These are phyloP conservation scores for Hymenoscyphus repandus DNA, from an alignment of 2,329 filamentous ascomycete species.

Conservation along the genomic window DNA sequence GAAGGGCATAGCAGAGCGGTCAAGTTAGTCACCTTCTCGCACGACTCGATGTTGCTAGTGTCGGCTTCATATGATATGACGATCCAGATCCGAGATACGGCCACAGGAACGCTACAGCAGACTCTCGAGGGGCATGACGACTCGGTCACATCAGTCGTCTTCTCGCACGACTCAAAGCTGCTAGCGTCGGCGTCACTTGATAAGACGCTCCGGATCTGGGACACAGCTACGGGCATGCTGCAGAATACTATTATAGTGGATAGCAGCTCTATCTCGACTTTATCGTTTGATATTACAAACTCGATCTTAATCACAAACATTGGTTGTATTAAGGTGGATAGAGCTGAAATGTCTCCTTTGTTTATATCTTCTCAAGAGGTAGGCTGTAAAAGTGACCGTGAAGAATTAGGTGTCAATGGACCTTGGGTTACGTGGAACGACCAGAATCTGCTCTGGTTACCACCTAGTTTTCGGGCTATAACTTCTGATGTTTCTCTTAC, in stretches of 20 bases:
- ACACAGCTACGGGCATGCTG: constrained; percentile 5
- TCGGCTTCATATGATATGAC: constrained; percentile 12
- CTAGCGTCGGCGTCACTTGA: constrained; percentile 12
- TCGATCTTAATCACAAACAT: constrained; percentile 14
- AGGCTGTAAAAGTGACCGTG: constrained; percentile 7
- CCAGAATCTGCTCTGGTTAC: constrained; percentile 19
- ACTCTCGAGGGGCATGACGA: constrained; percentile 2
- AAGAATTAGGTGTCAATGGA: constrained; percentile 13
- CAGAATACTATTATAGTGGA: constrained; percentile 12
- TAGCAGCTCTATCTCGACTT: constrained; percentile 10
- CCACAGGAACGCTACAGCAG: not conserved
- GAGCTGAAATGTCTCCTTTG: constrained; percentile 6
- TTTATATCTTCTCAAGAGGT: constrained; percentile 12
- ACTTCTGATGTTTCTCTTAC: constrained; percentile 10
- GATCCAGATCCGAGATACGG: not conserved
- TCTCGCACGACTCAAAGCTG: constrained; percentile 12
- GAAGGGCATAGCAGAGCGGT: constrained; percentile 9
- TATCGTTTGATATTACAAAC: constrained; percentile 15
- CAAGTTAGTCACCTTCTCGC: not conserved
- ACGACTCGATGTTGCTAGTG: constrained; percentile 4
- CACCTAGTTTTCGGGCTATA: constrained; percentile 12
- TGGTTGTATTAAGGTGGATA: constrained; percentile 13
- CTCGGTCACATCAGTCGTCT: constrained; percentile 7
- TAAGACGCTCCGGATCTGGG: constrained; percentile 5
- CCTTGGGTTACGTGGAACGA: constrained; percentile 8